phyloP scores from a whole-genome alignment of 768 basidiomycete genomes.

The Kwoniella europaea region DNA sequence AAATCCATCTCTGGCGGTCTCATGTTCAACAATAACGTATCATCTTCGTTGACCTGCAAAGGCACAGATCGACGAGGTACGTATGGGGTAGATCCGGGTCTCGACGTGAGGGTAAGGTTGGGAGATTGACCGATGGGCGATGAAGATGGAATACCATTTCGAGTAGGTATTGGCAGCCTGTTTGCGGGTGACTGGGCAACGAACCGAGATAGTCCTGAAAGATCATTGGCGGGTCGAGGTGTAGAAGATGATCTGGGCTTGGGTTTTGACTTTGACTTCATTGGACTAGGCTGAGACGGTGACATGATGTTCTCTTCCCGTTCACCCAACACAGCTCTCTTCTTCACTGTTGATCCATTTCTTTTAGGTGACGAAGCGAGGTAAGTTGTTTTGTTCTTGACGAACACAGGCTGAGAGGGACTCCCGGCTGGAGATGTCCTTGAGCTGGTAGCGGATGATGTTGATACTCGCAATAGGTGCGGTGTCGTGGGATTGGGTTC shows the following conservation, averaged over 20 bases:
- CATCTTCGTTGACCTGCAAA: slow-evolving; percentile 19
- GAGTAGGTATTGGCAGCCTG: not conserved
- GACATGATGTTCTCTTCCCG: slow-evolving; percentile 25
- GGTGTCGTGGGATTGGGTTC: slow-evolving; percentile 28
- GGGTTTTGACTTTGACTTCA: slow-evolving; percentile 3
- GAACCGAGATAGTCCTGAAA: slow-evolving; percentile 14
- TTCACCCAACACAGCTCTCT: slow-evolving; percentile 28
- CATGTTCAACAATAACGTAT: slow-evolving; percentile 28
- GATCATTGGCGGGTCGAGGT: not conserved
- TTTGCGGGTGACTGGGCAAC: slow-evolving; percentile 19
- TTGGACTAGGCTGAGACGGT: not conserved
- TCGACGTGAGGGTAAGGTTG: not conserved
- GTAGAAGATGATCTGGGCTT: not conserved
- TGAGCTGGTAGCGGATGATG: slow-evolving; percentile 24
- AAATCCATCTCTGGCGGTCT: slow-evolving; percentile 15
- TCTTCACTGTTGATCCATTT: slow-evolving; percentile 1
- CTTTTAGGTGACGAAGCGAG: slow-evolving; percentile 2
- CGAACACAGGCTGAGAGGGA: slow-evolving; percentile 15
- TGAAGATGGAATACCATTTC: slow-evolving; percentile 18
- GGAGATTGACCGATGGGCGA: slow-evolving; percentile 14
- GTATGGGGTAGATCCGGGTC: slow-evolving; percentile 23
- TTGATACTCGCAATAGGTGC: slow-evolving; percentile 20
- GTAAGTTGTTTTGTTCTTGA: slow-evolving; percentile 9
- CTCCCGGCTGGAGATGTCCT: slow-evolving; percentile 7
- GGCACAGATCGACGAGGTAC: slow-evolving; percentile 12